Evolutionary conservation across 331 rosid genomes (phyloP), one percentile per base, ranked within the genome.

Genomic region (Malus hybrid): DNA sequence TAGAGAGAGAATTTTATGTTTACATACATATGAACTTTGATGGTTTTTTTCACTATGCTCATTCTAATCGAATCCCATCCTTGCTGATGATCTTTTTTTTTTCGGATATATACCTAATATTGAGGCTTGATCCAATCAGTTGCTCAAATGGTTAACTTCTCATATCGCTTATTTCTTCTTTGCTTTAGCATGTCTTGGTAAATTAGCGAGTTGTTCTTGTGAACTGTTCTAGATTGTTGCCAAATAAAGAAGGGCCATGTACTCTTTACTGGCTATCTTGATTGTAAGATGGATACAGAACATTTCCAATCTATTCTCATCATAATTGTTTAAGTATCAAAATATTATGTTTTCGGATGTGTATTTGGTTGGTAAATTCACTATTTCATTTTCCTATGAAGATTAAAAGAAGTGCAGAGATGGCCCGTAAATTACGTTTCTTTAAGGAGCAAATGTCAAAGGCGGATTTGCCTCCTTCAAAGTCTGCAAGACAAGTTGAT

Each of bases 321-420:
- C 16, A 6, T 71, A 33, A 33, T 58, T 39, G 55, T 72, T 14
- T 9, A 22, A 58, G 26, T 22, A 34, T 24, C 1, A 5, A 57
- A 62, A 48, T 32, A 2, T 39, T 34, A 36, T 61, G 42, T 68
- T 5, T 76, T 57, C 32, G 10, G 39, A 63, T 56, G 39, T 30
- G 42, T 24, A 56, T 56, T 73, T 65, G 57, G 50, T 71, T 57
- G 53, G 58, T 56, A 26, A 65, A 13, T 15, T 36, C 16, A 63
- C 42, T 73, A 19, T 61, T 66, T 75, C 8, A 29, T 79, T 78
- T 60, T 79, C 60, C 56, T 64, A 20, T 85, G 78, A 74, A 95
- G 99, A 88, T 95, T 66, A 95, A 90, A 88, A 87, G 92, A 89
- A 84, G 88, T 75, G 99, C 89, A 66, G 99, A 95, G 93, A 88